Evolutionary conservation across 495 filamentous ascomycete genomes (phyloP).

Genomic region (Hypoxylon lenormandii): DNA sequence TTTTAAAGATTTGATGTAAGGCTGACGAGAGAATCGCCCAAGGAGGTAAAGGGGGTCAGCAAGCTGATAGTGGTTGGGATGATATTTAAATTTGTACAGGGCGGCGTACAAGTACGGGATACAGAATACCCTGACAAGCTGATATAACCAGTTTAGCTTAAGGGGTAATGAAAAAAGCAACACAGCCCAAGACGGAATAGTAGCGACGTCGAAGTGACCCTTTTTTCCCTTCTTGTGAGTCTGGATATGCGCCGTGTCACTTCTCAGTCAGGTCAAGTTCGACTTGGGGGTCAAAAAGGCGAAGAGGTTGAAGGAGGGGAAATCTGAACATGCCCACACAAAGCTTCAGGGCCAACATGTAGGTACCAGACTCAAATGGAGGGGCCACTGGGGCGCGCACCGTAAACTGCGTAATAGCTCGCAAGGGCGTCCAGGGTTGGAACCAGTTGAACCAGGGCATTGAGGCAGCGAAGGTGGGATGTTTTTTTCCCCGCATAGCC

Average conservation of each 20-base stretch:
- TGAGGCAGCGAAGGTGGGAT: conserved; percentile 20
- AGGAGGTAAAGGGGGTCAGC: conserved; percentile 7
- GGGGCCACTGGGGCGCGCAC: conserved; percentile 19
- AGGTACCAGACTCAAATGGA: neutral
- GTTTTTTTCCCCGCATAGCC: conserved; percentile 27
- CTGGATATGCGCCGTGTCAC: conserved; percentile 40
- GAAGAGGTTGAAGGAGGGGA: conserved; percentile 29
- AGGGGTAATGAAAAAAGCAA: conserved; percentile 24
- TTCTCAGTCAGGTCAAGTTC: conserved; percentile 3
- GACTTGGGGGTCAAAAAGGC: neutral
- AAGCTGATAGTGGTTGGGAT: conserved; percentile 22
- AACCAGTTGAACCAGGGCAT: neutral
- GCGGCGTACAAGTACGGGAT: neutral
- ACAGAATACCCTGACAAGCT: conserved; percentile 8
- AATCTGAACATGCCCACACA: conserved; percentile 2
- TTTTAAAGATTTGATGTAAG: conserved; percentile 10
- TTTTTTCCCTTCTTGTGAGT: neutral
- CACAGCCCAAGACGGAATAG: conserved; percentile 20
- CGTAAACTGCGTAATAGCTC: neutral
- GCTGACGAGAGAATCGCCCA: conserved; percentile 24
- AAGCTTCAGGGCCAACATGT: neutral
- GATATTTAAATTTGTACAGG: conserved; percentile 15
- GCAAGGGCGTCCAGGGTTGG: neutral
- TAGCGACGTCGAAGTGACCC: conserved; percentile 19
- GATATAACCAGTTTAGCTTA: conserved; percentile 19